Base-by-base conservation (phyloP, 208 protist species). In the Porcisia deanei region DNA sequence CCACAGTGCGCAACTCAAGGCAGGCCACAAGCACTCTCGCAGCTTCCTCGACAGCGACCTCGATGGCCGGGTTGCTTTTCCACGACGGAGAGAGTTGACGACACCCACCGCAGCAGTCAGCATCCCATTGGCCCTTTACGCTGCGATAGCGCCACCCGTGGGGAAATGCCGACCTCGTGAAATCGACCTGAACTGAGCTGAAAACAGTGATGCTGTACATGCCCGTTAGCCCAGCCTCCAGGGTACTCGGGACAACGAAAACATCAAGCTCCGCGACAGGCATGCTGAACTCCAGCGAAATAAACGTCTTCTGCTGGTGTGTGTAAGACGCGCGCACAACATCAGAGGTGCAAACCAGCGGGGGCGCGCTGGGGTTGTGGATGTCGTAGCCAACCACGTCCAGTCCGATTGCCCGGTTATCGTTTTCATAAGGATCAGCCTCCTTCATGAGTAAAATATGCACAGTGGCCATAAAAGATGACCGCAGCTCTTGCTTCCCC, bases 41-140 rank as follows among this genome's bases (percentile, higher is more conserved):
- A 53, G 53, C 57, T 55, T 78, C 75, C 49, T 73, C 71, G 25
- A 92, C 67, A 39, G 30, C 49, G 57, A 97, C 74, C 45, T 84
- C 83, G 14, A 85, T 54, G 34, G 90, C 75, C 3, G 91, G 90
- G 81, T 96, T 96, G 81, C 83, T 91, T 73, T 93, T 95, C 94
- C 94, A 97, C 71, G 91, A 92, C 63, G 75, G 57, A 54, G 86
- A 91, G 14, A 82, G 45, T 34, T 86, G 81, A 8, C 89, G 84
- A 75, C 80, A 88, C 63, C 94, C 94, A 41, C 94, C 91, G 75
- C 91, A 95, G 75, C 76, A 84, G 41, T 81, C 57, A n/a, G 85
- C 86, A 70, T 93, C 80, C 92, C 94, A 97, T 37, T 80, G 68
- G 2, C 91, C 89, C 0, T 53, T 53, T 59, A 94, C 60, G 5